Evolutionary conservation across 2,329 filamentous ascomycete genomes (phyloP), one percentile per base, ranked within the genome.

Genomic region (Ophiostoma montium): DNA sequence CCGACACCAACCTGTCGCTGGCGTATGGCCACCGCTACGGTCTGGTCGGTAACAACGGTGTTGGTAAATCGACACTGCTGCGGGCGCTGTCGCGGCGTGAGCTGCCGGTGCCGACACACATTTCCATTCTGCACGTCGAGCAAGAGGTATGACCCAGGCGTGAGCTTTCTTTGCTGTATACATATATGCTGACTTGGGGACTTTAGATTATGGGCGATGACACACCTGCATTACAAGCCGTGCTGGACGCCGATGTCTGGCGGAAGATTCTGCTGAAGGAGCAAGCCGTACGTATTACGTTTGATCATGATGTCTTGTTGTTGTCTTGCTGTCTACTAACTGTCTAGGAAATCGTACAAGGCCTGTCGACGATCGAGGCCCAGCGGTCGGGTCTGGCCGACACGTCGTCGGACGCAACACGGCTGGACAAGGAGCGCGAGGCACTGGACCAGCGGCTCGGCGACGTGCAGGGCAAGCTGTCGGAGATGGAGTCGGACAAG

Each of bases 401-500:
- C 62, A 95, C 90, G 1, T 94, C 90, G 19, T 80, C 80, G 53
- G 90, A 96, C 68, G 90, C 90, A 13, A 82, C 80, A 36, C 84
- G 76, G 61, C 72, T 96, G 23, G 90, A 96, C 63, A 76, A 78
- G 51, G 87, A 95, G 58, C 82, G 88, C 54, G 92, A 96, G 65
- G 86, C 86, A 38, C 78, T 94, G 47, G 92, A 98, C 62, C 82
- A 81, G 54, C 94, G 92, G 35, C 75, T 98, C 42, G 87, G 84
- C 57, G 92, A 98, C 61, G 81, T 98, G 46, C 88, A 98, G 62
- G 66, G 75, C 52, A 98, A 98, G 66, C 75, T 98, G 52, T 79
- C 89, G 18, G 92, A 98, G 67, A 98, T 98, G 92, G 92, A 98
- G 62, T 95, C 92, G 1, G 92, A 98, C 70, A 96, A 95, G 69